Evolutionary conservation across 2,329 filamentous ascomycete genomes (phyloP), one percentile per base, ranked within the genome.

Genomic region (Colletotrichum lentis): DNA sequence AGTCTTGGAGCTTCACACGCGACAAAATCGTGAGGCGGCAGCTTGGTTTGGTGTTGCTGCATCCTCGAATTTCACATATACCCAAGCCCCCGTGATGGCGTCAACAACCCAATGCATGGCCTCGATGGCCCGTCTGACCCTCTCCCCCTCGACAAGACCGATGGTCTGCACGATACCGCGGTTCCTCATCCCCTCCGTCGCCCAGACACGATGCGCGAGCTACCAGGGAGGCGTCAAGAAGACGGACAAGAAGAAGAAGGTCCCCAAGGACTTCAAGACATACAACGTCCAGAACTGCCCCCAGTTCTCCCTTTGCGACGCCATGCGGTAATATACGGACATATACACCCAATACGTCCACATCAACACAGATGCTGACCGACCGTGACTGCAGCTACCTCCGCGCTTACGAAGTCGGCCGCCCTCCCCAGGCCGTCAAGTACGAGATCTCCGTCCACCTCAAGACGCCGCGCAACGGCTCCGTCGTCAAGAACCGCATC

Each of bases 361-460:
- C 27, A 31, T 31, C 1, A 31, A 31, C 27, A 31, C 27, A 8
- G 2, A 31, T 31, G 27, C 27, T 14, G 61, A 69, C 71, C 70
- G 58, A 64, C 27, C 57, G 22, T 35, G 2, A 27, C n/a, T 53
- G 59, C 62, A 97, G 94, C 77, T 96, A 97, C 77, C 88, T 99
- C 72, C 92, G 93, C 75, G 95, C 96, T 55, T 90, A 91, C 75
- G 96, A 99, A 86, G 94, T 97, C 73, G 95, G 96, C 75, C 88
- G 88, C 61, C 86, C 90, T 56, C 91, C 92, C 3, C 84, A 86
- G 3, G 83, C 84, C 12, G 84, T 89, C 73, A 98, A 97, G 79
- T 99, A 99, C 83, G 96, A 98, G 78, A 75, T 98, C 58, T 87
- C 92, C 74, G 82, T 99, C 73, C 94, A 91, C 75, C 82, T 99